Conservation (phyloP, 768 basidiomycete species). For the Kwoniella newhampshirensis region DNA sequence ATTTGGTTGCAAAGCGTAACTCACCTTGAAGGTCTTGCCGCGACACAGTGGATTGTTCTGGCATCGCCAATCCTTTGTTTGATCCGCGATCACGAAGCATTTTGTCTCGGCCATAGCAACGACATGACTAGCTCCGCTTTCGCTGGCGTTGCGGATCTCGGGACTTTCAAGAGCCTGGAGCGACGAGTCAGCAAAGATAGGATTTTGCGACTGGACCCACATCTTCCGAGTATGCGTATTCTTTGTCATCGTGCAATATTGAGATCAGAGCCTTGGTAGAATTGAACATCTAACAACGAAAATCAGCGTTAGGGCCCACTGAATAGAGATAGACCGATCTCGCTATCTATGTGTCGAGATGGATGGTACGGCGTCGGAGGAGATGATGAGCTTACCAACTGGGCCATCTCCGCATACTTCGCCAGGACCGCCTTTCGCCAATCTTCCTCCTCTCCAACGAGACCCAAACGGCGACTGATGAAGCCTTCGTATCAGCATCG, state of each 20-base stretch:
- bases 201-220: conserved; percentile 11
- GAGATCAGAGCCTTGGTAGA: background rate
- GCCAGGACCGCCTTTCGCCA: conserved; percentile 28
- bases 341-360: no score
- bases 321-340: no score
- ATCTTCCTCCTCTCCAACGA: conserved; percentile 23
- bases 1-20: background rate
- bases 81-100: conserved; percentile 32
- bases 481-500: background rate
- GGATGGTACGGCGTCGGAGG: no score
- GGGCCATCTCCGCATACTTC: conserved; percentile 42
- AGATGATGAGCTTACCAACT: conserved; percentile 34
- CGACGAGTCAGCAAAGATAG: background rate
- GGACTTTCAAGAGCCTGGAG: background rate
- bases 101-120: background rate
- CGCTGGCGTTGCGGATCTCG: background rate
- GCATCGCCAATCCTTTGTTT: conserved; percentile 38
- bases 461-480: conserved; percentile 25
- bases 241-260: conserved; percentile 12
- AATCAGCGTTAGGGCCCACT: no score
- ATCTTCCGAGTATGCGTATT: background rate
- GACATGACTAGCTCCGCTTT: conserved; percentile 15
- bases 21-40: conserved; percentile 17
- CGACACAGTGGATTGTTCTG: conserved; percentile 21
- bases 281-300: conserved; percentile 12